phyloP scores from a whole-genome alignment of 163 green algal species.

The Picocystis sp. region DNA sequence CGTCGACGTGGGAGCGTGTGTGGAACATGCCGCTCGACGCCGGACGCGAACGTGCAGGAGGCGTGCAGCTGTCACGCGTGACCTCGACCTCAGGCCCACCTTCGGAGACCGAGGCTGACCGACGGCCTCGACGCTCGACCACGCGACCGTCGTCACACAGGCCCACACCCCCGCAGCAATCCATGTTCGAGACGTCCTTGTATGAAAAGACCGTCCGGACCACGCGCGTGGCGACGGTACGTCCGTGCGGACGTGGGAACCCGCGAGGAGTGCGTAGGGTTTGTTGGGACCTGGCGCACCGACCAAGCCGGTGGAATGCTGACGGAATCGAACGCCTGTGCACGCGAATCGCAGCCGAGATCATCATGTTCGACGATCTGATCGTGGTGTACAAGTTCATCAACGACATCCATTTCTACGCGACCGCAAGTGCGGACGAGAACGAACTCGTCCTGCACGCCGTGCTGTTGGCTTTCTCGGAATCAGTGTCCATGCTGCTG shows the following conservation, averaged over 20 bases:
- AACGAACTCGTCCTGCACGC: constrained; percentile 86
- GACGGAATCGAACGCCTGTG: neutral
- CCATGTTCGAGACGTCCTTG: constrained; percentile 81
- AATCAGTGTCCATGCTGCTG: constrained; percentile 77
- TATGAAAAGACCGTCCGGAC: constrained; percentile 80
- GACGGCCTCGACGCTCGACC: no score
- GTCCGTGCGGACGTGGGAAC: no score
- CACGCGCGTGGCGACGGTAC: constrained; percentile 42
- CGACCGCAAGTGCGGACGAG: constrained; percentile 75
- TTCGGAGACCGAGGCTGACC: neutral
- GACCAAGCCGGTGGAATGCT: no score
- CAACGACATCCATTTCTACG: constrained; percentile 94
- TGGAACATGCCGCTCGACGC: no score
- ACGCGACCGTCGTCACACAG: constrained; percentile 21
- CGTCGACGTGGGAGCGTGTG: no score
- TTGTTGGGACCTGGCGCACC: no score
- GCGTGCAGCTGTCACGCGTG: neutral
- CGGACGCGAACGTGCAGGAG: no score
- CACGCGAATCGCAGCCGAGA: constrained; percentile 58
- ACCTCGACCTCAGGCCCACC: neutral
- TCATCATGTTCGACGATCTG: constrained; percentile 89
- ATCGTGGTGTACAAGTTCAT: constrained; percentile 93
- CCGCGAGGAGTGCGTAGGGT: no score
- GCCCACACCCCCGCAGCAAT: constrained; percentile 53
- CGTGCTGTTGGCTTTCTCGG: constrained; percentile 77